These are phyloP conservation scores for Entomortierella lignicola DNA, from an alignment of 192 early-diverging fungal genomes.

Conservation along the genomic window DNA sequence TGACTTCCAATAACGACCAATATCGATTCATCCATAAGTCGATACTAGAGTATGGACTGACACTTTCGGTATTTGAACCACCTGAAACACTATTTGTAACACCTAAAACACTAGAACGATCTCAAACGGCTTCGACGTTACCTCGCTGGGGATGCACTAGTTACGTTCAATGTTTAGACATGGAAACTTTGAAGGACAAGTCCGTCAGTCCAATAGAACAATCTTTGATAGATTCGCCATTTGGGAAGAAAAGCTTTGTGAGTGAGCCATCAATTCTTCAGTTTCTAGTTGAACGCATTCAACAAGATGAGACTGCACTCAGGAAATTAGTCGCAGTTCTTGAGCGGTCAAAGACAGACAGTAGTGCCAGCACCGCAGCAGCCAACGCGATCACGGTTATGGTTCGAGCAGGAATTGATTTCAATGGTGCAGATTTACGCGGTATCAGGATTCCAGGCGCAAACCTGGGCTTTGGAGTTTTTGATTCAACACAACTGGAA, in stretches of 20 bases:
- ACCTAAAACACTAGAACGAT: too few relatives aligned
- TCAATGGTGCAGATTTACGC: background rate
- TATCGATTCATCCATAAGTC: background rate
- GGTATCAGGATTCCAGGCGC: background rate
- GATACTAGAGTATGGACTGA: background rate
- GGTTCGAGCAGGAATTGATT: background rate
- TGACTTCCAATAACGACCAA: background rate
- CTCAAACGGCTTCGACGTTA: too few relatives aligned
- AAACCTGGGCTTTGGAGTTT: background rate
- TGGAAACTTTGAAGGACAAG: too few relatives aligned
- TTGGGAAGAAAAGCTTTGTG: too few relatives aligned
- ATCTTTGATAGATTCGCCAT: too few relatives aligned
- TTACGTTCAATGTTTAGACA: background rate
- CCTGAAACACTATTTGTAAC: too few relatives aligned
- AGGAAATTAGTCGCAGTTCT: background rate
- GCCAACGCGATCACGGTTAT: background rate
- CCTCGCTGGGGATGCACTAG: background rate
- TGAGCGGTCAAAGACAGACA: background rate
- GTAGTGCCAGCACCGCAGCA: background rate
- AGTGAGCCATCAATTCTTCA: background rate
- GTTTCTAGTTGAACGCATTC: background rate
- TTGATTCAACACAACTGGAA: background rate
- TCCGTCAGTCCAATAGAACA: too few relatives aligned
- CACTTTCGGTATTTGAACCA: background rate
- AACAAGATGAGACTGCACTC: background rate